Evolutionary conservation across 2,329 filamentous ascomycete genomes (phyloP).

Genomic region (Pseudogymnoascus sp.): DNA sequence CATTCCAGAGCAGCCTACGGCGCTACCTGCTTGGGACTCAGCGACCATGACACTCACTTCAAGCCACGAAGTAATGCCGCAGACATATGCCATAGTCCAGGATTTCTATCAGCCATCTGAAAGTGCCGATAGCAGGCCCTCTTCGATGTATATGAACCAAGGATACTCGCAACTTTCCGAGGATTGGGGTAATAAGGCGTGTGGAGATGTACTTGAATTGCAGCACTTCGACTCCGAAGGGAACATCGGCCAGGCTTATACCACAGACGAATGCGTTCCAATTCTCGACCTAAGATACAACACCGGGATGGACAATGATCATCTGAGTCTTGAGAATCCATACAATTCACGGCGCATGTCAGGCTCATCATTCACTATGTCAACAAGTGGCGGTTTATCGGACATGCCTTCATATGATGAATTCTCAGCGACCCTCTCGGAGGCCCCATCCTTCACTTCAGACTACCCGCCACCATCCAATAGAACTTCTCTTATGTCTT

Average conservation of each 20-base stretch:
- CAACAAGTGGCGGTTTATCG: conserved; percentile 55
- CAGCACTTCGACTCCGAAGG: conserved; percentile 50
- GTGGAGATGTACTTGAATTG: conserved; percentile 50
- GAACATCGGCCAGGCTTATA: conserved; percentile 54
- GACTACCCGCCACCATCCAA: conserved; percentile 56
- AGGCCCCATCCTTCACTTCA: conserved; percentile 58
- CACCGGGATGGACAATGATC: conserved; percentile 42
- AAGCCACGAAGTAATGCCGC: conserved; percentile 41
- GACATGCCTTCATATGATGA: conserved; percentile 68
- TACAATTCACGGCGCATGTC: conserved; percentile 57
- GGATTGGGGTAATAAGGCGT: conserved; percentile 48
- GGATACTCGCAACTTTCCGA: conserved; percentile 25
- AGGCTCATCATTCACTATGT: conserved; percentile 67
- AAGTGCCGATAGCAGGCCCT: conserved; percentile 42
- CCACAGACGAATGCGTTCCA: conserved; percentile 55
- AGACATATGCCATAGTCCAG: conserved; percentile 51
- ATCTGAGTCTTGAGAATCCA: conserved; percentile 43
- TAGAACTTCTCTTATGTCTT: conserved; percentile 62
- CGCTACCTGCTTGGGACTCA: conserved; percentile 51
- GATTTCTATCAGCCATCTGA: conserved; percentile 47
- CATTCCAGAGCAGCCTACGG: conserved; percentile 45
- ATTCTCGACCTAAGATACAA: conserved; percentile 54
- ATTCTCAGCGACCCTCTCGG: conserved; percentile 57
- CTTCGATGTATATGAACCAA: conserved; percentile 4
- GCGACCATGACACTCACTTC: conserved; percentile 46